Percentiles rank a stretch among this genome's conserved stretches.
phyloP scores from a whole-genome alignment of 345 rosid genomes.

The Leavenworthia alabamica region DNA sequence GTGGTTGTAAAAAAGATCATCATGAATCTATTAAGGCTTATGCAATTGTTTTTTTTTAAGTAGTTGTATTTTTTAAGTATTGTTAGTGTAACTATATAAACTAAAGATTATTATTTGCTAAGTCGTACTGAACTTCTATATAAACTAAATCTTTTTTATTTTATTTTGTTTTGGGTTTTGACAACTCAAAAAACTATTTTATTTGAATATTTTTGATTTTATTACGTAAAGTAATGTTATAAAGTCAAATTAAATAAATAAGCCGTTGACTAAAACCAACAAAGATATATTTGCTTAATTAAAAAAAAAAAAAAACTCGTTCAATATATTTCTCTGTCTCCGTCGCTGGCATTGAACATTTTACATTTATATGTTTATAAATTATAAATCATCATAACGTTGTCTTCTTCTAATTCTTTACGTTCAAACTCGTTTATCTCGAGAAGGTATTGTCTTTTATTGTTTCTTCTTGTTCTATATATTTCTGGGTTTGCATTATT shows the following conservation, averaged over 20 bases:
- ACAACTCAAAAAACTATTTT: too few species aligned
- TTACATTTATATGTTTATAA: too few species aligned
- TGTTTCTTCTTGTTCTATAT: neutral
- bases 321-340: neutral
- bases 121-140: neutral
- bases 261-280: conserved; percentile 4
- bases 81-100: too few species aligned
- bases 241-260: neutral
- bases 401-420: neutral
- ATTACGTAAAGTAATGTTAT: neutral
- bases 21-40: too few species aligned
- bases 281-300: neutral
- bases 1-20: too few species aligned
- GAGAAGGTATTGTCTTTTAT: neutral
- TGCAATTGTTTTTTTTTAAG: too few species aligned
- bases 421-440: neutral
- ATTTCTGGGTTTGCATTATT: conserved; percentile 13
- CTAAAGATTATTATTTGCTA: too few species aligned
- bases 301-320: neutral
- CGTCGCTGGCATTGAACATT: neutral
- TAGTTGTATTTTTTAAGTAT: too few species aligned
- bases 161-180: too few species aligned
- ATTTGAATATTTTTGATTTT: neutral
- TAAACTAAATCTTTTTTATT: too few species aligned
- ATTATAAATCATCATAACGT: neutral